Evolutionary conservation across 345 rosid species (phyloP).

Genomic region (Lumnitzera racemosa): DNA sequence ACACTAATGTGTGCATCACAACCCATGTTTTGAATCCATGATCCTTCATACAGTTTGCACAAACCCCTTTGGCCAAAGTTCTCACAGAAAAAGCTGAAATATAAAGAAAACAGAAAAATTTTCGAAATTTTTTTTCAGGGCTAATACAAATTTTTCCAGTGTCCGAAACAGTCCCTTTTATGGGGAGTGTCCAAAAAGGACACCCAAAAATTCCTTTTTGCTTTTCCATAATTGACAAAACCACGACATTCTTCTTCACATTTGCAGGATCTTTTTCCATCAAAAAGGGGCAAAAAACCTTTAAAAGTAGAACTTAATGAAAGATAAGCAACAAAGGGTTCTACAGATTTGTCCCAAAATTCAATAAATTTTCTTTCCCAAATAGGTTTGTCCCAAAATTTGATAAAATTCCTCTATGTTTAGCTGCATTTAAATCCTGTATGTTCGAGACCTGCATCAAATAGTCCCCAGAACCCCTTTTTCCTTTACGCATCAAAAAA

Average conservation of each 20-base stretch:
- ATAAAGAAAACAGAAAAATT: not conserved
- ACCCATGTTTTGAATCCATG: constrained; percentile 34
- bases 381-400: no score
- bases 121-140: not conserved
- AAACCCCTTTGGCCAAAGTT: constrained; percentile 48
- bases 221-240: constrained; percentile 36
- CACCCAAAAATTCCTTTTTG: constrained; percentile 35
- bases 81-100: constrained; percentile 42
- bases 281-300: constrained; percentile 14
- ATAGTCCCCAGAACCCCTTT: not conserved
- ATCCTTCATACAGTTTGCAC: constrained; percentile 34
- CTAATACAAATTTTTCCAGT: not conserved
- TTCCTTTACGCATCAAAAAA: no score
- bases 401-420: no score
- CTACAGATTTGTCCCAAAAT: not conserved
- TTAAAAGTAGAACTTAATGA: not conserved
- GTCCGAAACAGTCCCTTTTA: constrained; percentile 19
- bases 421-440: no score
- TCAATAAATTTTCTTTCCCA: no score
- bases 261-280: constrained; percentile 35
- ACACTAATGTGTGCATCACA: constrained; percentile 24
- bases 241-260: constrained; percentile 22
- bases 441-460: not conserved
- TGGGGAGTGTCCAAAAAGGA: constrained; percentile 21
- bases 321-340: not conserved